Percentiles rank a stretch among this genome's conserved stretches.
phyloP scores from a whole-genome alignment of 257 asterid genomes.

The Jasminum sambac region DNA sequence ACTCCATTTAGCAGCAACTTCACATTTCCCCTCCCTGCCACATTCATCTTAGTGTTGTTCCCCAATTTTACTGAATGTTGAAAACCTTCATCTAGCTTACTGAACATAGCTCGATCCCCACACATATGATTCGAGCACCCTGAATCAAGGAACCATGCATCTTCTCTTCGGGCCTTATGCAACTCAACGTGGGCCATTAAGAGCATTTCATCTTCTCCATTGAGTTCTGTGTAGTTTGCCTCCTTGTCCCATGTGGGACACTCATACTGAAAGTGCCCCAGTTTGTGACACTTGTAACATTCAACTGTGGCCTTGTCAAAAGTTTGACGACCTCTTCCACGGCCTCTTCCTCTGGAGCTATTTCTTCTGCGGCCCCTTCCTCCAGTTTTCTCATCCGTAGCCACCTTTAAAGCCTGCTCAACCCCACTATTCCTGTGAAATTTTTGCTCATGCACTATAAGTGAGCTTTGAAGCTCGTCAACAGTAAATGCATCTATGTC shows the following conservation, averaged over 20 bases:
- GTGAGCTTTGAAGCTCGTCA: slow-evolving; percentile 4
- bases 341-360: neutral
- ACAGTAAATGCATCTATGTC: neutral
- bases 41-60: neutral
- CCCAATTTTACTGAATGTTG: neutral
- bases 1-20: neutral
- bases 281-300: too few relatives aligned
- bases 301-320: neutral
- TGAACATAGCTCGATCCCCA: neutral
- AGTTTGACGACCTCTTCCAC: neutral
- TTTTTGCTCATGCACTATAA: neutral
- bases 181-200: neutral
- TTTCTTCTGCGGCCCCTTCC: neutral
- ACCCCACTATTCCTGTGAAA: too few relatives aligned
- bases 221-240: neutral
- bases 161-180: neutral
- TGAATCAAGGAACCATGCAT: slow-evolving; percentile 5
- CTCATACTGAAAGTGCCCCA: too few relatives aligned
- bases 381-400: neutral
- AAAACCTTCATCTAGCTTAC: neutral
- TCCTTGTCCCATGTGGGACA: too few relatives aligned
- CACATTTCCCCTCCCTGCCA: neutral
- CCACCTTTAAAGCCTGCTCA: too few relatives aligned
- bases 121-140: slow-evolving; percentile 5
- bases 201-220: neutral